phyloP scores from a whole-genome alignment of 1,139 yeast species.

The Wickerhamiella infanticola region DNA sequence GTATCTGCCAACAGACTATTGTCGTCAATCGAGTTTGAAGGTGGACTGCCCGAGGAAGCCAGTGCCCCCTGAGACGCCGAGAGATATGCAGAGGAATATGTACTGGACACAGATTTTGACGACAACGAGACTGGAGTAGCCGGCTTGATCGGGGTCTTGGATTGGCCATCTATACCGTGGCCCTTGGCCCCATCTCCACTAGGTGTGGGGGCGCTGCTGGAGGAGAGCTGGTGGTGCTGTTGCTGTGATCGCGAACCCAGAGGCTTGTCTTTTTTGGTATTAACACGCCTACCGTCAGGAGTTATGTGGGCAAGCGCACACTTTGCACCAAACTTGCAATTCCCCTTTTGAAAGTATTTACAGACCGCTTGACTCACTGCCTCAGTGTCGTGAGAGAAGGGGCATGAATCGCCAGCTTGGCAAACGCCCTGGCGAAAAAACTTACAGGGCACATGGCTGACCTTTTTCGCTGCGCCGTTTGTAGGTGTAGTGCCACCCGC shows the following conservation, averaged over 20 bases:
- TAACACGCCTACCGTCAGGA: slow-evolving; percentile 78
- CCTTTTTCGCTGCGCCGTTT: slow-evolving; percentile 10
- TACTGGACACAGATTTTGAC: background rate
- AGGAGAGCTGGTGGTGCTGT: slow-evolving; percentile 13
- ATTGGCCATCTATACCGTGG: background rate
- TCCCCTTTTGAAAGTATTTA: slow-evolving; percentile 86
- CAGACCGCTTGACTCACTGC: slow-evolving; percentile 60
- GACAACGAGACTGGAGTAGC: background rate
- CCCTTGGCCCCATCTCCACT: slow-evolving; percentile 4
- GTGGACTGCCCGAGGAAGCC: background rate
- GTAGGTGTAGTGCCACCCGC: background rate
- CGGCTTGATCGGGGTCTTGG: background rate
- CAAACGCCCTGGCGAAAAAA: slow-evolving; percentile 83
- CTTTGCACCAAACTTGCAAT: slow-evolving; percentile 82
- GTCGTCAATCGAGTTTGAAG: background rate
- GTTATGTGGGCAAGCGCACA: slow-evolving; percentile 86
- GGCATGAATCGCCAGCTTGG: slow-evolving; percentile 86
- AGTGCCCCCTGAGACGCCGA: background rate
- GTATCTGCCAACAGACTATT: background rate
- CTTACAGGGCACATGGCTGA: slow-evolving; percentile 79
- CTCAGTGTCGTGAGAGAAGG: slow-evolving; percentile 66
- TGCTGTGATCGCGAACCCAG: no score
- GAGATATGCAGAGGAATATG: no score
- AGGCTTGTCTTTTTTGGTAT: slow-evolving; percentile 19
- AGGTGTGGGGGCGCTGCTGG: slow-evolving; percentile 9